Evolutionary conservation across 2,329 filamentous ascomycete species (phyloP).

Genomic region (Fusarium coicis): DNA sequence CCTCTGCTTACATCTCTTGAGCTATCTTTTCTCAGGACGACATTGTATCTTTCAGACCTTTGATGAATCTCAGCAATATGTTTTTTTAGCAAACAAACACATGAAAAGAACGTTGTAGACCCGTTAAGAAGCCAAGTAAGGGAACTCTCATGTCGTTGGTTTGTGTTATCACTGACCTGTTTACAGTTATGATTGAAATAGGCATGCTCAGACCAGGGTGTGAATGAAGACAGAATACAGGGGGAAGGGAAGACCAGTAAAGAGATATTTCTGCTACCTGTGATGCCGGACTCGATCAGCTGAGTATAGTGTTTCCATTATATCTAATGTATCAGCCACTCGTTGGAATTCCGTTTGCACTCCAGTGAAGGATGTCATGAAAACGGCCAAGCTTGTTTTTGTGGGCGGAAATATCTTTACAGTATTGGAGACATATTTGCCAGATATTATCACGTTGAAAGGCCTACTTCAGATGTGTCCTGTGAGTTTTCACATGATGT

Average conservation of each 20-base stretch:
- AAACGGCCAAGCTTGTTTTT: rapidly evolving
- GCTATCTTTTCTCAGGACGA: rapidly evolving
- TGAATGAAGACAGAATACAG: rapidly evolving
- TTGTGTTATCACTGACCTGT: rapidly evolving
- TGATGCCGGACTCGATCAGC: rapidly evolving
- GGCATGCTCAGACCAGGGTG: rapidly evolving
- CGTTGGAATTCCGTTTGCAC: rapidly evolving
- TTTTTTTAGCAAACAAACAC: rapidly evolving
- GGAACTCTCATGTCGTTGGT: no score
- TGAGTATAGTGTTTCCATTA: rapidly evolving
- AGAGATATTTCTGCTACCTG: rapidly evolving
- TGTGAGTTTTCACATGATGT: rapidly evolving
- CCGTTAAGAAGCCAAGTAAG: no score
- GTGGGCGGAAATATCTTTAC: rapidly evolving
- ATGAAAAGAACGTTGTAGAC: rapidly evolving
- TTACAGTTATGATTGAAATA: rapidly evolving
- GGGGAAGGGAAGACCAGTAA: rapidly evolving
- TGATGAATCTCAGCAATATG: neutral
- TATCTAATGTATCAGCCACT: rapidly evolving
- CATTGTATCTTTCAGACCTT: rapidly evolving
- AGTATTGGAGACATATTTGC: rapidly evolving
- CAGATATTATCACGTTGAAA: neutral
- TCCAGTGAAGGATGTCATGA: neutral
- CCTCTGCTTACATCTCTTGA: neutral
- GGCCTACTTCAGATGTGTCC: rapidly evolving